Evolutionary conservation across 2,329 filamentous ascomycete genomes (phyloP), one percentile per base, ranked within the genome.

Genomic region (Penicillium griseofulvum): DNA sequence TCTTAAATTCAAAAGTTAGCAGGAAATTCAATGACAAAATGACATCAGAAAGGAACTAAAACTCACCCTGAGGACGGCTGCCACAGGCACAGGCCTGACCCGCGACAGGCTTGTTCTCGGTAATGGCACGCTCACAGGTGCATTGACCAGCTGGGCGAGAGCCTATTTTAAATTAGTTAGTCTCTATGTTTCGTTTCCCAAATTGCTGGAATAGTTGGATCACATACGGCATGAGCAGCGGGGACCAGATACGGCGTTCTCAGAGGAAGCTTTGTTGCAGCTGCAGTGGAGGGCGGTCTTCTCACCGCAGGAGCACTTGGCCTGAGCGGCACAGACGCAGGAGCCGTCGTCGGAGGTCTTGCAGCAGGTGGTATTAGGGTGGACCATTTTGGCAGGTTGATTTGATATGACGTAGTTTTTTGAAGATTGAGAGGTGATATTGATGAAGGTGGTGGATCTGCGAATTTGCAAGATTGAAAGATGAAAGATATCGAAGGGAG

Each of bases 251-350:
- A 90, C 72, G 38, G 77, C 77, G 81, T 97, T 97, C 81, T 97
- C 92, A 16, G 80, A 76, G 4, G 81, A 61, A 4, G 91, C 83
- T 75, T 90, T 92, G 67, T 85, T 85, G 79, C 93, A 97, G 59
- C 81, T 88, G 84, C 93, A 97, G 73, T 92, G 82, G 46, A 96
- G 85, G 47, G 93, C 93, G 4, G 86, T 84, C 72, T 94, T 83
- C 80, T 96, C 86, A 70, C 93, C 93, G 74, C 93, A 97, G 16
- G 90, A 95, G 84, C 91, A 96, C 58, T 76, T 84, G 59, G 83
- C 82, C 65, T 85, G 81, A 51, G 79, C 75, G 37, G 81, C 81
- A 65, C 82, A 84, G 63, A 81, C 80, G 66, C 84, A 87, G 67
- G 77, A 74, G 65, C 76, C 78, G 61, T 78, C 67, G 22, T 64